Percentiles rank a stretch among this genome's conserved stretches.
These are phyloP conservation scores for Mortierella hygrophila DNA, from an alignment of 192 early-diverging fungal genomes.

Conservation along the genomic window DNA sequence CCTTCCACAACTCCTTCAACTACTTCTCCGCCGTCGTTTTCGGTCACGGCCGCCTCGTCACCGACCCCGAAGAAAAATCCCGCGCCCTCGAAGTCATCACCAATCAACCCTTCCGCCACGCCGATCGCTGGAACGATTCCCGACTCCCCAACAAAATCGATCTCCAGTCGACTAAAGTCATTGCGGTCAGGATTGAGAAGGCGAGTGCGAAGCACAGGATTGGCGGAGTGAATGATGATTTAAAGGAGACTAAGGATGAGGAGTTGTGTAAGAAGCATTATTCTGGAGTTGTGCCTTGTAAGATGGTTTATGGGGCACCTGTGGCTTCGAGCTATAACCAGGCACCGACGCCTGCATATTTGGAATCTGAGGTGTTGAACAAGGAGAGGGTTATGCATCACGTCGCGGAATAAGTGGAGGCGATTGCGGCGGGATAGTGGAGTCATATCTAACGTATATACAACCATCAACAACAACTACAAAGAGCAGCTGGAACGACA, in stretches of 20 bases:
- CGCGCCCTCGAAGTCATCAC: conserved; percentile 59
- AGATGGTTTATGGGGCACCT: conserved; percentile 32
- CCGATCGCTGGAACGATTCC: conserved; percentile 59
- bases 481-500: neutral
- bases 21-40: conserved; percentile 62
- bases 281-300: conserved; percentile 32
- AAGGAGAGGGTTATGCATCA: conserved; percentile 7
- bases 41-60: conserved; percentile 58
- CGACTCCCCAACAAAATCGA: conserved; percentile 46
- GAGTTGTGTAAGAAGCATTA: conserved; percentile 42
- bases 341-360: conserved; percentile 21
- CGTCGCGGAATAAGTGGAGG: neutral
- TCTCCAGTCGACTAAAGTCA: conserved; percentile 49
- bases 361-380: conserved; percentile 45
- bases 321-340: conserved; percentile 28
- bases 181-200: conserved; percentile 43
- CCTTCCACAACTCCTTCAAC: conserved; percentile 66
- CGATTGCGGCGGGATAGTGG: neutral
- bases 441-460: neutral
- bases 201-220: conserved; percentile 33
- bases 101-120: conserved; percentile 58
- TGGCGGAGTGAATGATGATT: conserved; percentile 35
- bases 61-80: conserved; percentile 53
- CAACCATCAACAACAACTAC: neutral
- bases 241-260: conserved; percentile 25